Evolutionary conservation across 1,284 basidiomycete genomes (phyloP).

Genomic region (Coniferiporia sulphurascens): DNA sequence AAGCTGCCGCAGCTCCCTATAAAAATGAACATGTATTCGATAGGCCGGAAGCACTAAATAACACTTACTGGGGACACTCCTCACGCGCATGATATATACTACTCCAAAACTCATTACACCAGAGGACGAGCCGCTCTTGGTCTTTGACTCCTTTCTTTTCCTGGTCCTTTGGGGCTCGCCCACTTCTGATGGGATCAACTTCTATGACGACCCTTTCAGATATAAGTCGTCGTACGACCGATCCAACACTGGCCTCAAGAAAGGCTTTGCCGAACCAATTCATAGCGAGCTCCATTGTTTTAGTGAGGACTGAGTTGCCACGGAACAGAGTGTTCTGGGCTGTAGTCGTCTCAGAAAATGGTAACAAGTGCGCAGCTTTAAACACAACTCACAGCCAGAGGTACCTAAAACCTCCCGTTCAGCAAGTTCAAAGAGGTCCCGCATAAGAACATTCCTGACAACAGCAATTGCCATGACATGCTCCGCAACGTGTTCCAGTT

Average conservation of each 20-base stretch:
- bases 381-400: constrained; percentile 28
- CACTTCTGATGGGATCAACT: constrained; percentile 64
- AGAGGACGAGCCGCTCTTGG: constrained; percentile 56
- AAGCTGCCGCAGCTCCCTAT: constrained; percentile 68
- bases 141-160: constrained; percentile 45
- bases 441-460: constrained; percentile 55
- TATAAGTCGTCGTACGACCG: constrained; percentile 61
- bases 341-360: constrained; percentile 29
- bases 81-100: constrained; percentile 67
- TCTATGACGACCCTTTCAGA: constrained; percentile 71
- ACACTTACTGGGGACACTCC: constrained; percentile 70
- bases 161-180: constrained; percentile 52
- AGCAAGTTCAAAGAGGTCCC: constrained; percentile 62
- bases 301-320: constrained; percentile 77
- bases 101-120: constrained; percentile 76
- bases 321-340: constrained; percentile 70
- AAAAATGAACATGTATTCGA: constrained; percentile 10
- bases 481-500: constrained; percentile 53
- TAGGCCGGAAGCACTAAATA: constrained; percentile 17
- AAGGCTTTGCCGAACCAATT: constrained; percentile 69
- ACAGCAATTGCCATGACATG: constrained; percentile 67
- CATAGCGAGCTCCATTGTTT: constrained; percentile 76
- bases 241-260: constrained; percentile 72
- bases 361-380: not conserved
- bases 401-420: constrained; percentile 61